These are phyloP conservation scores for Asterochloris erici DNA, from an alignment of 139 green algal genomes.

Conservation along the genomic window DNA sequence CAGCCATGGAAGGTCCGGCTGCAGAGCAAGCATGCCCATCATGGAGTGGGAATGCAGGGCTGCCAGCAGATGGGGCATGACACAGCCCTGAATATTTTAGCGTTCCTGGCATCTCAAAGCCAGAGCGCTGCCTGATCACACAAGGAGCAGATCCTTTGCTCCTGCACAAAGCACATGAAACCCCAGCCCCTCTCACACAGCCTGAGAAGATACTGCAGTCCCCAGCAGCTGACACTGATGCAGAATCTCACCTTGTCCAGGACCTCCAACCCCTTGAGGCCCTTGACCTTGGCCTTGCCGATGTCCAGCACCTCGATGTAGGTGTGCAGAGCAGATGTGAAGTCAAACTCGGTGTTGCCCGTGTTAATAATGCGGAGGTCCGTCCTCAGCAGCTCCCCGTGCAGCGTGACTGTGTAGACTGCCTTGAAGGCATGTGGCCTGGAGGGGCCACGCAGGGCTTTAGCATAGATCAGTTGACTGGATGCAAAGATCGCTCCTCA, in stretches of 20 bases:
- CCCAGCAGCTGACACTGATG: neutral
- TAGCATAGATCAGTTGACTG: no score
- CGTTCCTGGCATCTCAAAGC: no score
- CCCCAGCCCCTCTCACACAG: neutral
- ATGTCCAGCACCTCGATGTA: conserved; percentile 91
- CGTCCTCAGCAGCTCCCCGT: conserved; percentile 77
- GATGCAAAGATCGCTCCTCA: no score
- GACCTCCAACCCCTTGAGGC: conserved; percentile 79
- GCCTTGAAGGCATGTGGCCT: conserved; percentile 77
- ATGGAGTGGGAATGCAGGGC: no score
- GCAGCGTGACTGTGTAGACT: conserved; percentile 73
- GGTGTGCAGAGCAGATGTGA: conserved; percentile 94
- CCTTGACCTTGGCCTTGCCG: conserved; percentile 44
- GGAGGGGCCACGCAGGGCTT: neutral
- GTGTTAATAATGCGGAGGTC: conserved; percentile 87
- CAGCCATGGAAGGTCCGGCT: no score
- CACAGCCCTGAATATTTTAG: no score
- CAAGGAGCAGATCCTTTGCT: no score
- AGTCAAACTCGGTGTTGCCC: conserved; percentile 75
- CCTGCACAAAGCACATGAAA: no score
- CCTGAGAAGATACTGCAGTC: neutral
- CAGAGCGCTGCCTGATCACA: no score
- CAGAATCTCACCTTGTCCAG: conserved; percentile 66
- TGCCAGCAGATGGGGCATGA: no score
- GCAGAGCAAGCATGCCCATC: no score